Evolutionary conservation across 192 early-diverging fungal genomes (phyloP).

Genomic region (Gaertneriomyces sp.): DNA sequence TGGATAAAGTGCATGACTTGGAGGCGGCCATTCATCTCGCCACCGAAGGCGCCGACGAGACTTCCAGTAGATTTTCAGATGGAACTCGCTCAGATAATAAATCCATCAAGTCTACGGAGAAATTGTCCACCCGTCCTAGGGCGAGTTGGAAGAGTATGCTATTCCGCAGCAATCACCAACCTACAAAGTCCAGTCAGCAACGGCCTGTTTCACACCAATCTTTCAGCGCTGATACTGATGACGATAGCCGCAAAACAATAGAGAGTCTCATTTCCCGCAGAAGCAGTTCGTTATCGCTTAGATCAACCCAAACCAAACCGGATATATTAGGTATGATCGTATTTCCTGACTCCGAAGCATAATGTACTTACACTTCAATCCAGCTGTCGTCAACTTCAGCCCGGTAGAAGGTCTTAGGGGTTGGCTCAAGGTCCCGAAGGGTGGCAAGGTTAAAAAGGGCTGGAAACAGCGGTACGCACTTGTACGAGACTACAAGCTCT

Average conservation of each 20-base stretch:
- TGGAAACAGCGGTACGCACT: conserved; percentile 43
- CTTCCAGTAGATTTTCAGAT: not conserved
- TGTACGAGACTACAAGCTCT: conserved; percentile 37
- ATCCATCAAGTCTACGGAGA: conserved; percentile 19
- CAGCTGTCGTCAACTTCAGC: conserved; percentile 29
- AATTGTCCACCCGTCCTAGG: conserved; percentile 3
- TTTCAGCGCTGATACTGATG: not conserved
- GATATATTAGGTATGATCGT: conserved; percentile 22
- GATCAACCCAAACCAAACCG: conserved; percentile 23
- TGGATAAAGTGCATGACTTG: conserved; percentile 36
- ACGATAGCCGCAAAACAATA: conserved; percentile 9
- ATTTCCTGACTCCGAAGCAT: not conserved
- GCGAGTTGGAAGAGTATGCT: conserved; percentile 20
- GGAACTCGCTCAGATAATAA: conserved; percentile 5
- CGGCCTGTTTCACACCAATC: conserved; percentile 1
- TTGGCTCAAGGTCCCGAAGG: conserved; percentile 50
- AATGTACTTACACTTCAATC: conserved; percentile 7
- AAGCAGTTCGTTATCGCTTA: conserved; percentile 20
- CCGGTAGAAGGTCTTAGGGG: conserved; percentile 31
- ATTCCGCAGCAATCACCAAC: conserved; percentile 21
- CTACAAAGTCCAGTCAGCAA: conserved; percentile 3
- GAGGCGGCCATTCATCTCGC: conserved; percentile 30
- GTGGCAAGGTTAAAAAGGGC: conserved; percentile 49
- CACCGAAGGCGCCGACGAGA: conserved; percentile 14
- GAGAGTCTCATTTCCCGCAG: conserved; percentile 5